Conservation (phyloP, 345 rosid species). For the Lepidium didymum region DNA sequence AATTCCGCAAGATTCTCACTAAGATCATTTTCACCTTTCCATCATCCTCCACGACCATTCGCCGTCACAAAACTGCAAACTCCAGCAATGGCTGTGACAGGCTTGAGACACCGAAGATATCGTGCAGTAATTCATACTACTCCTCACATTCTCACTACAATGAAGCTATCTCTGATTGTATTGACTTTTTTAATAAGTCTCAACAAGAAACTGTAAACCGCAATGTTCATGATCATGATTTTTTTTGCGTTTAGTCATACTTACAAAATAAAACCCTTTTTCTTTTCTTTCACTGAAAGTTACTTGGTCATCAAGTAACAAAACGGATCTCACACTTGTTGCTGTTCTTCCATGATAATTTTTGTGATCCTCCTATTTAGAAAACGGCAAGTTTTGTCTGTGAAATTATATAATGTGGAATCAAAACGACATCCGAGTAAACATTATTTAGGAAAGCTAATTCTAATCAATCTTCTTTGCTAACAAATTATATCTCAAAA, state of each 20-base stretch:
- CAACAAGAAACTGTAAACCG: slow-evolving; percentile 11
- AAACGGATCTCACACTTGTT: background rate
- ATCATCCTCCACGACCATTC: slow-evolving; percentile 12
- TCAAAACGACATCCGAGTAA: background rate
- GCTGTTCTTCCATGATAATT: background rate
- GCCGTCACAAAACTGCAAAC: background rate
- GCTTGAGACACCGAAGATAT: slow-evolving; percentile 74
- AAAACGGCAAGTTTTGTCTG: background rate
- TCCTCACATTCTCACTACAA: slow-evolving; percentile 75
- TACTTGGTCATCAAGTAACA: background rate
- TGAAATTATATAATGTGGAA: background rate
- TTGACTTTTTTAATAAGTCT: slow-evolving; percentile 73
- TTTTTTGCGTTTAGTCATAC: slow-evolving; percentile 9
- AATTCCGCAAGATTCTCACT: slow-evolving; percentile 62
- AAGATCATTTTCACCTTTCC: slow-evolving; percentile 46
- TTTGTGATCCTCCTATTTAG: background rate
- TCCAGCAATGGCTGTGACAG: slow-evolving; percentile 25
- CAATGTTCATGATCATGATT: background rate
- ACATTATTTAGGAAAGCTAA: slow-evolving; percentile 5
- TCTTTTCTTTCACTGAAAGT: background rate
- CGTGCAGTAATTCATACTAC: slow-evolving; percentile 72
- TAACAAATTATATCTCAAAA: slow-evolving; percentile 6
- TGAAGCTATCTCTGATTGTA: slow-evolving; percentile 85
- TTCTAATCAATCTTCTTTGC: slow-evolving; percentile 2
- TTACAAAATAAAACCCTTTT: background rate